Base-by-base conservation (phyloP, 352 stramenopile genomes). In the Pythium chondricola region DNA sequence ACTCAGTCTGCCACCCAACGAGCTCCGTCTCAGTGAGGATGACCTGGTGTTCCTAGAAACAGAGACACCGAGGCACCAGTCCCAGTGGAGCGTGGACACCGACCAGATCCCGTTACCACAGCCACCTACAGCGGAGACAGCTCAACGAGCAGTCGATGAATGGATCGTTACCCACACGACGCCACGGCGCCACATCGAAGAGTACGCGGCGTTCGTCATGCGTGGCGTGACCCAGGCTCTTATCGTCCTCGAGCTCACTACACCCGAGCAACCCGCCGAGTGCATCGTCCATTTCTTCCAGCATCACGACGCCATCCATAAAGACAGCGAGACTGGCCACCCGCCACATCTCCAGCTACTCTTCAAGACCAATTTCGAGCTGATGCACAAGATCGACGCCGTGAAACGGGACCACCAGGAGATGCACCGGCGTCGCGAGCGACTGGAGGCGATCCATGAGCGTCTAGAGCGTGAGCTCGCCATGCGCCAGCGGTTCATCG, bases 321-420 rank as follows among this genome's bases (percentile, higher is more conserved):
- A n/a, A 10, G 2, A 6, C 7, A 21, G 52, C 7, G 24, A 1
- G 27, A 43, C 5, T 47, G 40, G 1, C 52, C 54, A 11, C 62
- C 54, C 37, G 58, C 10, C 38, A 1, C 32, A 46, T 16, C 17
- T 60, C 33, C 32, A 63, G 17, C 38, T 71, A 9, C 63, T 83
- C 26, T 76, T 83, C 60, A 71, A 69, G 48, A 85, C 66, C 9
- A 84, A 82, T 55, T 76, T 74, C 24, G 75, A 87, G 47, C 56
- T 87, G 18, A 63, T 66, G 26, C 65, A 59, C 24, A 83, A 77
- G 30, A 61, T 85, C 7, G 71, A 88, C 5, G 30, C 48, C 9
- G 63, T 84, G 45, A 81, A 85, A 9, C 27, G 54, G 4, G 44
- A 37, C 8, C 73, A 88, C 29, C 48, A 50, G 1, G 51, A 46